These are phyloP conservation scores for Xylariaceae sp. DNA, from an alignment of 2,329 filamentous ascomycete species.

Conservation along the genomic window DNA sequence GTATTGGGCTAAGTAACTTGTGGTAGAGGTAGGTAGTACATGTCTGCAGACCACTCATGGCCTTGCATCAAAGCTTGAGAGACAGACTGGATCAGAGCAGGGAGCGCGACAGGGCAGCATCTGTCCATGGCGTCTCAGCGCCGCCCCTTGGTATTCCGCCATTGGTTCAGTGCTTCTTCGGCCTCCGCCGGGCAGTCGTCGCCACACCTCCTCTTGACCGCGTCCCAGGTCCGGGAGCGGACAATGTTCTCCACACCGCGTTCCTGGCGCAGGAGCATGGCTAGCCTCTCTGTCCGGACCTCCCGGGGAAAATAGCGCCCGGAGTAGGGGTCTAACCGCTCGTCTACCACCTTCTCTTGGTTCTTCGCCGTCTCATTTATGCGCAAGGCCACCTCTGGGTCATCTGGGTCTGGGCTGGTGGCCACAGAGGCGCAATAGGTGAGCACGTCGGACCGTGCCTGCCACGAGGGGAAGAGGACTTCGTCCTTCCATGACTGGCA, in stretches of 20 bases:
- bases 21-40: too few relatives aligned
- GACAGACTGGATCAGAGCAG: too few relatives aligned
- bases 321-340: conserved; percentile 87
- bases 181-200: conserved; percentile 49
- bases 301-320: conserved; percentile 74
- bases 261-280: conserved; percentile 66
- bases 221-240: conserved; percentile 70
- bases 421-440: conserved; percentile 87
- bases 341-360: conserved; percentile 70
- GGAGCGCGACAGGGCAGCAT: too few relatives aligned
- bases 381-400: conserved; percentile 66
- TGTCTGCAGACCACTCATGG: too few relatives aligned
- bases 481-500: conserved; percentile 68
- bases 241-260: conserved; percentile 72
- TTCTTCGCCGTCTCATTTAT: conserved; percentile 64
- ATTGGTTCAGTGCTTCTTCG: conserved; percentile 37
- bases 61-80: too few relatives aligned
- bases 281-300: conserved; percentile 71
- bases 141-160: conserved; percentile 17
- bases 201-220: conserved; percentile 66
- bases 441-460: conserved; percentile 71
- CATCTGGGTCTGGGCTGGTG: conserved; percentile 76
- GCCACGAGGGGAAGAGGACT: conserved; percentile 84
- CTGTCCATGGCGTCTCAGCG: too few relatives aligned
- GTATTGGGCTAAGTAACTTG: too few relatives aligned